Evolutionary conservation across 1,284 basidiomycete species (phyloP).

Genomic region (Cutaneotrichosporon dermatis): DNA sequence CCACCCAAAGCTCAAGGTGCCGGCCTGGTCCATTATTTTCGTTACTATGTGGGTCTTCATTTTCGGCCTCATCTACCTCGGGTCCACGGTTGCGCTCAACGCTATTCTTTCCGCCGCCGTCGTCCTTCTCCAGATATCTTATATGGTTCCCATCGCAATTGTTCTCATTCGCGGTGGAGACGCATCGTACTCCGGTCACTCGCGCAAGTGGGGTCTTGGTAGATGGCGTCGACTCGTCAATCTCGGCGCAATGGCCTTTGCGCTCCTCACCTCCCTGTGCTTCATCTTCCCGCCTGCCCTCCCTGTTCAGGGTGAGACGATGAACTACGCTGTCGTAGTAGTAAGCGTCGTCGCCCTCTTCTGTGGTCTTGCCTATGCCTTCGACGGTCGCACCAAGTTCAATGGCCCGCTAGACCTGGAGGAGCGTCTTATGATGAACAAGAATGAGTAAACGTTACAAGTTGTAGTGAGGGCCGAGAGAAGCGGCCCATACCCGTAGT

Average conservation of each 20-base stretch:
- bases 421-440: conserved; percentile 3
- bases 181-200: conserved; percentile 38
- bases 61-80: conserved; percentile 39
- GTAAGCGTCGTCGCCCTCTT: conserved; percentile 36
- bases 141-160: conserved; percentile 45
- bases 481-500: background rate
- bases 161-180: conserved; percentile 47
- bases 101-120: conserved; percentile 35
- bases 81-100: conserved; percentile 28
- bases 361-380: conserved; percentile 39
- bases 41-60: conserved; percentile 46
- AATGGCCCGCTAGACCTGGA: conserved; percentile 46
- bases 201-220: conserved; percentile 39
- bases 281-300: conserved; percentile 53
- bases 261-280: conserved; percentile 50
- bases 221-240: conserved; percentile 44
- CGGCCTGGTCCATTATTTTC: conserved; percentile 57
- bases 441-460: background rate
- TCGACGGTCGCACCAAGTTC: conserved; percentile 44
- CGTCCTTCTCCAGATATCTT: conserved; percentile 27
- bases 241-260: conserved; percentile 45
- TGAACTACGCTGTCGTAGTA: conserved; percentile 51
- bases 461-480: background rate
- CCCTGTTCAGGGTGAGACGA: conserved; percentile 44
- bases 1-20: conserved; percentile 52